Evolutionary conservation across 2,329 filamentous ascomycete species (phyloP), one percentile per base, ranked within the genome.

Genomic region (Fonsecaea erecta): DNA sequence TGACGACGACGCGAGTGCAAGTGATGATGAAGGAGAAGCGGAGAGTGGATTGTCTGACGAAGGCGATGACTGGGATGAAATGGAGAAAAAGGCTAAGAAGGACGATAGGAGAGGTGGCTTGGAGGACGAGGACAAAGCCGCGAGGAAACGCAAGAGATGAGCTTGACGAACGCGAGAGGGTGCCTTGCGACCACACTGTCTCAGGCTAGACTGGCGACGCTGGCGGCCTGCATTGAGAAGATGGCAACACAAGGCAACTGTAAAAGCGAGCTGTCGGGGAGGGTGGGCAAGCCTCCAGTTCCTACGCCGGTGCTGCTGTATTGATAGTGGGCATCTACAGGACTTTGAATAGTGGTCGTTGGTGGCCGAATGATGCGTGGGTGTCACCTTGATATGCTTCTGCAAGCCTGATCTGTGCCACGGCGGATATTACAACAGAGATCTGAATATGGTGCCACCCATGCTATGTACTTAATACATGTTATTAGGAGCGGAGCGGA

Each of bases 1-100:
- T 75, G 93, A 96, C 73, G 94, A 94, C 74, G 93, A 97, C 68
- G 94, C 92, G 32, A 90, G 87, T 68, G 93, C 94, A 12, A 72
- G 72, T 59, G 74, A 77, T 52, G 85, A 84, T 55, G 90, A 90
- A 34, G 74, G 74, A 1, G 74, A 72, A 30, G 74, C 71, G 28
- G 73, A 74, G 28, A 71, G 68, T 32, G 72, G 75, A 51, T 46
- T 72, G 40, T 74, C 73, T 30, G 75, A 78, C 16, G 76, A 76
- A 34, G 75, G 75, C 11, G 75, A 73, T 2, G 70, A 72, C 51
- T 74, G 71, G 59, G 72, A 75, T 61, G 68, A 73, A 51, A 66
- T 74, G 65, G 73, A 74, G 32, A 70, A 71, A 48, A 74, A 75
- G 34, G 73, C 74, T 7, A 72, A 74, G 57, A 68, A 66, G 48